Conservation (phyloP, 768 basidiomycete species). For the Calocybe cyanea region DNA sequence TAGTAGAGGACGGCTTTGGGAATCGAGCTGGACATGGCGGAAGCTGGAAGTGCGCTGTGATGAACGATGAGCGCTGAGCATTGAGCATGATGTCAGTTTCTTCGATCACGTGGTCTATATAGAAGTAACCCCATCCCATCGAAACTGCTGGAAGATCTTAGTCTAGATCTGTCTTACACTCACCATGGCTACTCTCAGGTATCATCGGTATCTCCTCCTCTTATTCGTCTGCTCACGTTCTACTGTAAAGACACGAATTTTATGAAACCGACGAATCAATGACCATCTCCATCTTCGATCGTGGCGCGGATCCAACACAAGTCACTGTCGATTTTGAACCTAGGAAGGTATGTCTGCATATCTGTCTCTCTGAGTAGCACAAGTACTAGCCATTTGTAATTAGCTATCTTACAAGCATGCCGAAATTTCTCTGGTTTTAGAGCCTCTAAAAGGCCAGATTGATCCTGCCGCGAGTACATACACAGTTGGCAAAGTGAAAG, state of each 20-base stretch:
- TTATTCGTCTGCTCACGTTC: not conserved
- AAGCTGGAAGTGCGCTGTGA: constrained; percentile 7
- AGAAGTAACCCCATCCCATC: not conserved
- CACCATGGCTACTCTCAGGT: constrained; percentile 14
- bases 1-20: constrained; percentile 85
- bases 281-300: constrained; percentile 75
- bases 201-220: not conserved
- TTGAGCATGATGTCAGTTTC: constrained; percentile 6
- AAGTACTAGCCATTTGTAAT: not conserved
- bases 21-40: constrained; percentile 30
- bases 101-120: not conserved
- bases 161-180: not conserved
- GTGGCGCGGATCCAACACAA: constrained; percentile 62
- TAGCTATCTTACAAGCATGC: constrained; percentile 64
- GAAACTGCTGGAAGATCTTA: constrained; percentile 14
- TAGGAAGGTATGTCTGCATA: constrained; percentile 45
- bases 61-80: not conserved
- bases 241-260: constrained; percentile 67
- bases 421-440: constrained; percentile 65
- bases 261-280: constrained; percentile 81
- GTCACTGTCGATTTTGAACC: constrained; percentile 63
- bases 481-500: constrained; percentile 80
- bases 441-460: constrained; percentile 83
- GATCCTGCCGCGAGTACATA: constrained; percentile 56
- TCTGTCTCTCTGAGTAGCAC: not conserved